Evolutionary conservation across 176 grass and related monocot genomes (phyloP).

Genomic region (Triticum dicoccoides): DNA sequence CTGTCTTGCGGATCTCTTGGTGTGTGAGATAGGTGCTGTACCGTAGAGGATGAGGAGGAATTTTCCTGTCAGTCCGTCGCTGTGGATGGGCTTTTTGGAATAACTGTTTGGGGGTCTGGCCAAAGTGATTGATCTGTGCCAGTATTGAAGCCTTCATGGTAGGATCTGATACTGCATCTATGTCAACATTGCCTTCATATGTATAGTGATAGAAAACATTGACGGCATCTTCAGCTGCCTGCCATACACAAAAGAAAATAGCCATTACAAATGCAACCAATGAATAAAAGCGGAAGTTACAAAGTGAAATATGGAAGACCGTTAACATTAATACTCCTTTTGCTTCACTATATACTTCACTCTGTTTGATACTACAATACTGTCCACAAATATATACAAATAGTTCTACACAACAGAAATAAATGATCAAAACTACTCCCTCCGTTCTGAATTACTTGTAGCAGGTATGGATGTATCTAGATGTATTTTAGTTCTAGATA

Average conservation of each 20-base stretch:
- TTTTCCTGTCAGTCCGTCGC: slow-evolving; percentile 80
- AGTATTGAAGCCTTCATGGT: slow-evolving; percentile 99
- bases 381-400: slow-evolving; percentile 17
- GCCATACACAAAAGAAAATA: slow-evolving; percentile 33
- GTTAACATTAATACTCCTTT: background rate
- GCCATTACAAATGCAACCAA: slow-evolving; percentile 22
- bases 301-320: slow-evolving; percentile 16
- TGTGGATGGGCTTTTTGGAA: slow-evolving; percentile 89
- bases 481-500: no score
- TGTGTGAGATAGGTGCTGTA: slow-evolving; percentile 66
- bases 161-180: slow-evolving; percentile 92
- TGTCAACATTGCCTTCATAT: slow-evolving; percentile 98
- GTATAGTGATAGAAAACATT: slow-evolving; percentile 99
- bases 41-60: slow-evolving; percentile 81
- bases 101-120: slow-evolving; percentile 97
- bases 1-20: slow-evolving; percentile 75
- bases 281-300: background rate
- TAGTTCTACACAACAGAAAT: slow-evolving; percentile 10
- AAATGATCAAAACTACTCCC: slow-evolving; percentile 3
- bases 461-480: no score
- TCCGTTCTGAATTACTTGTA: no score
- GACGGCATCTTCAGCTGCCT: slow-evolving; percentile 95
- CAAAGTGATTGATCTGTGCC: slow-evolving; percentile 99
- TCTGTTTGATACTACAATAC: slow-evolving; percentile 23
- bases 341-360: slow-evolving; percentile 8